These are phyloP conservation scores for Euryodendron excelsum DNA, from an alignment of 148 eudicot genomes.

Conservation along the genomic window DNA sequence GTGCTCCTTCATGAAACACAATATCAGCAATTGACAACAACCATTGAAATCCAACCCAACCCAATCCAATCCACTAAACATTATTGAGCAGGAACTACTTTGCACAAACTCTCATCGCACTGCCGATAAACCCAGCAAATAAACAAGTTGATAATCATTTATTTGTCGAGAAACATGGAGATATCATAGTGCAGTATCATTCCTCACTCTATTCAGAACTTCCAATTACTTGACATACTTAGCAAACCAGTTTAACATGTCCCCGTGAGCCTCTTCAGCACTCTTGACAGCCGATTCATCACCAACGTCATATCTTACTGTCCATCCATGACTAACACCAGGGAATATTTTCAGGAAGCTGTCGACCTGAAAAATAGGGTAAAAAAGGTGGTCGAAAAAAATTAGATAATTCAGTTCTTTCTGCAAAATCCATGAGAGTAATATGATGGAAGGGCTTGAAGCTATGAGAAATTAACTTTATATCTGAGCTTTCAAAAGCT, in stretches of 20 bases:
- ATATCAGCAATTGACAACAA: no score
- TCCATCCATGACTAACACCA: constrained; percentile 41
- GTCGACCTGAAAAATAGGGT: constrained; percentile 22
- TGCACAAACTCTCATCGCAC: no score
- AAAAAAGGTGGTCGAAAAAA: not conserved
- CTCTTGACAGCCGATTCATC: constrained; percentile 35
- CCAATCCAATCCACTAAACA: no score
- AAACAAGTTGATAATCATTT: no score
- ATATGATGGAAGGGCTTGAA: not conserved
- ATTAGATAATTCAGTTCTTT: not conserved
- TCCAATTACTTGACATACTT: constrained; percentile 29
- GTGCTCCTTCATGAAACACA: no score
- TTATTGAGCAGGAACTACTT: no score
- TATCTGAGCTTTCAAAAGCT: no score
- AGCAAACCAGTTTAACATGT: constrained; percentile 35
- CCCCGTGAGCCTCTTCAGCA: constrained; percentile 39
- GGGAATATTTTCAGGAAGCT: constrained; percentile 44
- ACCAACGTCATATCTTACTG: constrained; percentile 23
- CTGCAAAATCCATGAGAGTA: not conserved
- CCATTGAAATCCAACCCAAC: no score
- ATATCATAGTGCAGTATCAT: not conserved
- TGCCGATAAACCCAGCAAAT: no score
- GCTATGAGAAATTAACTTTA: no score
- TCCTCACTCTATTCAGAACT: not conserved
- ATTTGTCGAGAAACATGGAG: no score